Base-by-base conservation (phyloP, 768 basidiomycete species). In the Kwoniella mangroviensis region DNA sequence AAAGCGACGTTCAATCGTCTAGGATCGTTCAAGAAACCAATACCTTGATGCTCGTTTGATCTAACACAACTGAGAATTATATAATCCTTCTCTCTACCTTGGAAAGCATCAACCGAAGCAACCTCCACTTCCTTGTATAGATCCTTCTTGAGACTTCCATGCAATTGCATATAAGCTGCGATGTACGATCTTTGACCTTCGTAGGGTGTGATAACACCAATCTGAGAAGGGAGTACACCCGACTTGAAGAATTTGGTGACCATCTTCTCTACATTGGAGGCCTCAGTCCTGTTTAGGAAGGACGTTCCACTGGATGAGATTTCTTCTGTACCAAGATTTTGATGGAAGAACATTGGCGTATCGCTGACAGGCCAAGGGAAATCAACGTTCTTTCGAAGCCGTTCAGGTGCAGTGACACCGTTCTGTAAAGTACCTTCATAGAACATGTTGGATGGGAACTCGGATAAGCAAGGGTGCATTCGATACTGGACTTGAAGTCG, bases 191-290 rank as follows among this genome's bases (percentile, higher is more conserved):
- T 90, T 79, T 99, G 97, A 26, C 97, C 97, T 82, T 99, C 97
- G 83, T 99, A 99, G 0, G 97, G 97, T 2, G 97, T 99, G 79
- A 99, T 94, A 71, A 99, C 93, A 72, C 97, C 97, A 77, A 99
- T 99, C 80, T 99, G 96, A 65, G 86, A 87, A 12, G 97, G 96
- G 45, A 96, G 87, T 34, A 99, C 97, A 45, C 97, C 97, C 0
- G 96, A 93, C 84, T 97, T 97, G 92, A 99, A 99, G 86, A 98
- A 98, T 82, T 98, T 97, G 66, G 97, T 99, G 52, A 98, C 96
- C 74, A 99, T 99, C 88, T 98, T 99, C 85, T 99, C 97, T 40
- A 98, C 97, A 75, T 99, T 98, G 22, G 94, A 94, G 2, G 97
- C 94, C 83, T 99, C 97, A 42, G 97, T 99, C 82, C 96, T 89